Evolutionary conservation across 345 rosid species (phyloP).

Genomic region (Corchorus capsularis): DNA sequence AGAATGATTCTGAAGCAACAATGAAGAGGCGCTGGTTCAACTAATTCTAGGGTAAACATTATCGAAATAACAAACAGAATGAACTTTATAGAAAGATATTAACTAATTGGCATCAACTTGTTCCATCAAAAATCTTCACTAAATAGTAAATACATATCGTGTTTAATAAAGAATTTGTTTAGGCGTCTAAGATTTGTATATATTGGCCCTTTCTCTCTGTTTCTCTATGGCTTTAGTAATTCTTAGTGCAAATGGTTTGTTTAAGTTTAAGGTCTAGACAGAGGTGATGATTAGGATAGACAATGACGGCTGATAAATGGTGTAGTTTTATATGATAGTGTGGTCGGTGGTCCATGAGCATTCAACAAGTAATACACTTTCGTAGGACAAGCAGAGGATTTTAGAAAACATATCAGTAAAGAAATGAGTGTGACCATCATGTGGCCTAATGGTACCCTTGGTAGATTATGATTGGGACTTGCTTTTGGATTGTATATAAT

Average conservation of each 20-base stretch:
- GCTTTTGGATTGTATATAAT: neutral
- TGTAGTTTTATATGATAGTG: neutral
- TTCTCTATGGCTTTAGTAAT: neutral
- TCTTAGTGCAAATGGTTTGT: neutral
- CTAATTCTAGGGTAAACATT: neutral
- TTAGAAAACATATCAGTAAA: neutral
- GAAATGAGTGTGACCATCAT: neutral
- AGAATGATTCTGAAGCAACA: neutral
- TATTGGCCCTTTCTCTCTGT: neutral
- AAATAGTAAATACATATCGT: neutral
- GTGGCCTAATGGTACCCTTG: slow-evolving; percentile 6
- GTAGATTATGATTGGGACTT: neutral
- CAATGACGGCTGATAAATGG: neutral
- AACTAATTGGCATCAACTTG: no score
- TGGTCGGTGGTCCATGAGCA: slow-evolving; percentile 7
- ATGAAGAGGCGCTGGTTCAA: neutral
- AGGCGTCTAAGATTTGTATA: neutral
- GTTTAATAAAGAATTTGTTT: neutral
- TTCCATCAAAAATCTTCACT: neutral
- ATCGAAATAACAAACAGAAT: neutral
- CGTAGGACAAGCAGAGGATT: neutral
- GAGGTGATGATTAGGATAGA: slow-evolving; percentile 4
- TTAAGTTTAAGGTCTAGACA: neutral
- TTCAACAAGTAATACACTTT: neutral
- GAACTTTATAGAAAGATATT: neutral